phyloP scores from a whole-genome alignment of 1,139 yeast species.

The Yamadazyma pseudoaaseri region DNA sequence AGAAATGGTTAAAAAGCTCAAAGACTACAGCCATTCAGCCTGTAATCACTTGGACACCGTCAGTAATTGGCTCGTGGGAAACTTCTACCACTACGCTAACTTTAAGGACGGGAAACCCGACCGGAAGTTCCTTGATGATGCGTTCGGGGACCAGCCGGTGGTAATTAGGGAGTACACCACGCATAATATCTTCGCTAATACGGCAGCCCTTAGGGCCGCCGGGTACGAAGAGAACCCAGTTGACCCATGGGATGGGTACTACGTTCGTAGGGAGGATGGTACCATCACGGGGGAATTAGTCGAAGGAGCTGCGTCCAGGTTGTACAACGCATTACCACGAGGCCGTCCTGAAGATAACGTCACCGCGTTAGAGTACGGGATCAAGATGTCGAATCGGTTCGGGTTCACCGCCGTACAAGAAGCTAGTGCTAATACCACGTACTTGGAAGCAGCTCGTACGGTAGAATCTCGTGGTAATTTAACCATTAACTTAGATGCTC shows the following conservation, averaged over 20 bases:
- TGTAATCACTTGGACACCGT: slow-evolving; percentile 14
- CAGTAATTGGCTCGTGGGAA: slow-evolving; percentile 21
- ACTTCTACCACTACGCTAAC: slow-evolving; percentile 20
- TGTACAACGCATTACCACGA: slow-evolving; percentile 19
- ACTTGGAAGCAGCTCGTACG: slow-evolving; percentile 19
- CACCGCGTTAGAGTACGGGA: slow-evolving; percentile 20
- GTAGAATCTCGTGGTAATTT: slow-evolving; percentile 16
- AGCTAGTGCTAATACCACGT: slow-evolving; percentile 21
- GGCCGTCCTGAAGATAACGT: slow-evolving; percentile 18
- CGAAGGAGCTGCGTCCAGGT: slow-evolving; percentile 22
- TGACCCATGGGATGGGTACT: slow-evolving; percentile 24
- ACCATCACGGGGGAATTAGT: slow-evolving; percentile 22
- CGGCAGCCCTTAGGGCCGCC: slow-evolving; percentile 23
- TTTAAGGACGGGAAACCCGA: slow-evolving; percentile 21
- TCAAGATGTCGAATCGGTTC: slow-evolving; percentile 20
- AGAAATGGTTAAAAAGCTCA: slow-evolving; percentile 14
- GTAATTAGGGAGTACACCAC: slow-evolving; percentile 22
- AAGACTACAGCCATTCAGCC: slow-evolving; percentile 8
- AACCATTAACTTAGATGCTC: slow-evolving; percentile 21
- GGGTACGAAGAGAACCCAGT: slow-evolving; percentile 21
- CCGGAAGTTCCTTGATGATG: slow-evolving; percentile 20
- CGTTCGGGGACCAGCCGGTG: slow-evolving; percentile 23
- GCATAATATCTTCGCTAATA: slow-evolving; percentile 21
- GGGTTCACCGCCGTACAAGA: slow-evolving; percentile 24
- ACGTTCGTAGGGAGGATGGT: slow-evolving; percentile 21